A percentile compares a stretch with the other conserved stretches of the same genome.
Evolutionary conservation across 106 monocot genomes (phyloP).

Genomic region (Dendrobium huoshanense): DNA sequence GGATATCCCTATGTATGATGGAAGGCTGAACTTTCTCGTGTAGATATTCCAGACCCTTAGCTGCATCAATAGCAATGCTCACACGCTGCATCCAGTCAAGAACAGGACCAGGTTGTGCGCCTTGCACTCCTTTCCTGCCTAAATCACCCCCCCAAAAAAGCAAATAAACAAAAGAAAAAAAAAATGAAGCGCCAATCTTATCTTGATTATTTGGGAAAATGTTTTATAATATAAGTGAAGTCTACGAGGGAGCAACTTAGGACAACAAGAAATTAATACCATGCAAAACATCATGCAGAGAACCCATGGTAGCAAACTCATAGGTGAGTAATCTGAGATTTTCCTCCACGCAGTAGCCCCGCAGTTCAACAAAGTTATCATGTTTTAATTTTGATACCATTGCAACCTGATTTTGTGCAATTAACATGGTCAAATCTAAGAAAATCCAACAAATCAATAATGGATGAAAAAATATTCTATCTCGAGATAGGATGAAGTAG

Average conservation of each 20-base stretch:
- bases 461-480: background rate
- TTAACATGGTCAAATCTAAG: background rate
- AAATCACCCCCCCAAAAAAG: background rate
- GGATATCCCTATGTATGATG: slow-evolving; percentile 79
- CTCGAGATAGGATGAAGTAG: background rate
- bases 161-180: background rate
- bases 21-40: slow-evolving; percentile 91
- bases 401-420: slow-evolving; percentile 29
- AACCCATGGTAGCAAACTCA: slow-evolving; percentile 63
- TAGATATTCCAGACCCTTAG: slow-evolving; percentile 87
- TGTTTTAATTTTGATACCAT: slow-evolving; percentile 44
- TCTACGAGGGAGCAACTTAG: background rate
- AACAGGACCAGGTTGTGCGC: slow-evolving; percentile 85
- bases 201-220: background rate
- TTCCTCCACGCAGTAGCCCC: slow-evolving; percentile 48
- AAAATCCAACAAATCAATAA: background rate
- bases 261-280: slow-evolving; percentile 19
- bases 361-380: slow-evolving; percentile 46
- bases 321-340: slow-evolving; percentile 39
- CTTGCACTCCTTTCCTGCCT: slow-evolving; percentile 97
- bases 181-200: background rate
- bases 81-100: slow-evolving; percentile 90
- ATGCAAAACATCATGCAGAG: slow-evolving; percentile 59
- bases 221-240: background rate
- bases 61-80: slow-evolving; percentile 90